Base-by-base conservation (phyloP, 306 rosid species). In the Macrotyloma uniflorum region DNA sequence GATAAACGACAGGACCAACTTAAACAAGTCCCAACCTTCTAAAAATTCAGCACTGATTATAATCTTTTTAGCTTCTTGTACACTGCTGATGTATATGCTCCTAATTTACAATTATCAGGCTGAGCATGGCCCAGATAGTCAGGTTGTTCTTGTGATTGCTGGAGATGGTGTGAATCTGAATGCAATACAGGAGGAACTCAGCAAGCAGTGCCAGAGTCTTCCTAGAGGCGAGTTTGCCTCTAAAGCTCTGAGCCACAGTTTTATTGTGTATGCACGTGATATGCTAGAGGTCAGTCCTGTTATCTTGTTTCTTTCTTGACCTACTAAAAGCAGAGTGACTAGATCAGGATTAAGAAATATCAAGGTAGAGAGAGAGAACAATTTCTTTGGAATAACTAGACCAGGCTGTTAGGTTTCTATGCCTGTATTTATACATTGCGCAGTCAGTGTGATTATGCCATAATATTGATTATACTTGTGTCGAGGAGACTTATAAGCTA, bases 61-160 rank as follows among this genome's bases (percentile, higher is more conserved):
- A 18, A 8, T 8, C 24, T 58, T 66, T 40, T 43, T 24, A 11
- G 28, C 30, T 74, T 51, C 84, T 45, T 79, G 74, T 65, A 64
- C 53, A 42, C 35, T 26, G 30, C 74, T 42, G 61, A 87, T 72
- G 54, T 66, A 19, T 36, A 66, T 47, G 9, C 70, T 69, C 64
- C 79, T 57, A 75, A 64, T 74, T 79, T 68, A 8, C 55, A 18
- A 65, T 79, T 85, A 83, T 80, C 96, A 95, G 99, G 99, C 99
- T 22, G 99, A 95, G 84, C 99, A 95, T 70, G 99, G 99, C 65
- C 98, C 99, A 63, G 99, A 95, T 75, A 95, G 98, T 88, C 99
- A 95, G 82, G 99, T 95, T 72, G 99, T 95, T 88, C 99, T 95
- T 83, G 98, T 93, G 75, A 84, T 92, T 70, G 80, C 90, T 47